Conservation (phyloP, 169 alveolate genomes). For the Neospora caninum region DNA sequence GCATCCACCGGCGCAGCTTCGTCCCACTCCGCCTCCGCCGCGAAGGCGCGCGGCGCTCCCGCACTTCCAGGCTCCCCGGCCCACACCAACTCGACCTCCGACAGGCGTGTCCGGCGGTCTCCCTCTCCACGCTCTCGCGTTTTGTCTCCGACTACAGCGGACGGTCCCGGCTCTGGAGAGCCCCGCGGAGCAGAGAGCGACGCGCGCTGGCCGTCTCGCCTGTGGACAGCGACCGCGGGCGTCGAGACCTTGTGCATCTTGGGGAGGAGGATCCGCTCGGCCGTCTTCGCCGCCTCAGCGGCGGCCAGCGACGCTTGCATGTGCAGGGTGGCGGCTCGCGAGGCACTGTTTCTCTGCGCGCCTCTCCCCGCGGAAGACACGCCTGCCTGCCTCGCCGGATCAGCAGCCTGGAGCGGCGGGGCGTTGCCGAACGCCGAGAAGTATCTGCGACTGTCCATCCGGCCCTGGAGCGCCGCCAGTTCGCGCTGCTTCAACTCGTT, state of each 20-base stretch:
- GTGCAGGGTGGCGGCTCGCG: not conserved
- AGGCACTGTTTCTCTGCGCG: no score
- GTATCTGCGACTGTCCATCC: conserved; percentile 16
- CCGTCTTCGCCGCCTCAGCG: not conserved
- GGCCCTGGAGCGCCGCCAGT: conserved; percentile 14
- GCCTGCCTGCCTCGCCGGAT: no score
- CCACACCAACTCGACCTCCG: not conserved
- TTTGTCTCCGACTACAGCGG: no score
- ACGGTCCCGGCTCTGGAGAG: no score
- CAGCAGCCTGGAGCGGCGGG: not conserved
- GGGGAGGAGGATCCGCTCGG: not conserved
- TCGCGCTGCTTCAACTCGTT: conserved; percentile 22
- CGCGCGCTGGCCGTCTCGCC: no score
- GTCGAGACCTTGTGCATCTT: not conserved
- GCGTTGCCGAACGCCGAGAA: conserved; percentile 25
- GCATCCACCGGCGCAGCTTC: not conserved
- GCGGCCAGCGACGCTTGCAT: not conserved
- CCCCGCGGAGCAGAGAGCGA: no score
- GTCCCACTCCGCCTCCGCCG: not conserved
- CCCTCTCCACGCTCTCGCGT: not conserved
- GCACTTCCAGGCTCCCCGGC: no score
- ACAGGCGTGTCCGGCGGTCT: not conserved
- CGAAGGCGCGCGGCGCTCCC: no score
- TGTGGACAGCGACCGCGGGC: no score
- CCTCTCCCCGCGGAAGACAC: no score